These are phyloP conservation scores for Mycena pura DNA, from an alignment of 768 basidiomycete genomes.

Conservation along the genomic window DNA sequence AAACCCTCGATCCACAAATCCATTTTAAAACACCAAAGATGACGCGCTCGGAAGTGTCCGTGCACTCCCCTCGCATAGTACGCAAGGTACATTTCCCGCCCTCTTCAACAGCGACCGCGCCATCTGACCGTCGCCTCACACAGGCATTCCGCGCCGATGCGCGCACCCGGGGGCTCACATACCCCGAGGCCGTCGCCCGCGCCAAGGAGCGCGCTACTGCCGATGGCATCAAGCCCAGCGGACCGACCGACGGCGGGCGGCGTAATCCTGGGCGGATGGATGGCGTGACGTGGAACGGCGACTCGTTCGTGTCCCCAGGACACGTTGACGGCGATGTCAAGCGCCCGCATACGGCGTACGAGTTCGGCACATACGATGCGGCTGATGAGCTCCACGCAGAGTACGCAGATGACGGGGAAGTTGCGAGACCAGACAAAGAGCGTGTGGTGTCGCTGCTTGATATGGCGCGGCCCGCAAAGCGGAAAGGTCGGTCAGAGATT, in stretches of 20 bases:
- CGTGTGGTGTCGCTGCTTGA: constrained; percentile 34
- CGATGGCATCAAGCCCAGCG: too few relatives aligned
- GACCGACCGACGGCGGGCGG: constrained; percentile 14
- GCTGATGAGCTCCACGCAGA: not conserved
- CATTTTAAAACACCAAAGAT: not conserved
- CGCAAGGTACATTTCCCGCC: constrained; percentile 4
- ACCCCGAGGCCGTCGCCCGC: constrained; percentile 4
- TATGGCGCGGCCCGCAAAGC: constrained; percentile 41
- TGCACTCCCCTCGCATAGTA: constrained; percentile 14
- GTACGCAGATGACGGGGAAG: not conserved
- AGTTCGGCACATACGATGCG: constrained; percentile 24
- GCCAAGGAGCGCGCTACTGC: too few relatives aligned
- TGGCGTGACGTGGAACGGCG: constrained; percentile 33
- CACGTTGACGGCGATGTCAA: constrained; percentile 32
- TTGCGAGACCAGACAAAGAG: constrained; percentile 3
- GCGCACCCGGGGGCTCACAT: constrained; percentile 4
- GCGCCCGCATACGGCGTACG: not conserved
- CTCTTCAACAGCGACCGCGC: not conserved
- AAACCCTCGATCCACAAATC: not conserved
- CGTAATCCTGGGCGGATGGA: constrained; percentile 34
- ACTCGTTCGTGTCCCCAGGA: constrained; percentile 28
- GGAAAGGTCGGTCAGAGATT: constrained; percentile 30
- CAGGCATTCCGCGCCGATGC: constrained; percentile 23
- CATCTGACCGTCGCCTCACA: too few relatives aligned
- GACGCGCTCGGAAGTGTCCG: constrained; percentile 17